Evolutionary conservation across 441 rosid genomes (phyloP), one percentile per base, ranked within the genome.

Genomic region (Pelargonium myrrhifolium): DNA sequence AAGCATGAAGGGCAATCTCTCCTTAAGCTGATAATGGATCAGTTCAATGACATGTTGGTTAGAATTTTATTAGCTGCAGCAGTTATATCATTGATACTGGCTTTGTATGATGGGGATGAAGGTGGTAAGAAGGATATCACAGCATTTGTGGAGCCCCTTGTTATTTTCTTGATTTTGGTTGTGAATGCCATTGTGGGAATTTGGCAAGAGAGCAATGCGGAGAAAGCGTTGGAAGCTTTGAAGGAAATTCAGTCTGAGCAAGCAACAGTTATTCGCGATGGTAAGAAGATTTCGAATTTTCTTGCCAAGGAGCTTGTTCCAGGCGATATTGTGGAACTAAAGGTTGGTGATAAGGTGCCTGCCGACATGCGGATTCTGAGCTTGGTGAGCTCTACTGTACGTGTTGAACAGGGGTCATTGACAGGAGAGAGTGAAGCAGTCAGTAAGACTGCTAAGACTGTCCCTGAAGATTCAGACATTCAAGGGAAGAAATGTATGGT

Each of bases 391-490:
- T 82, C 85, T 9, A 82, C 85, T 31, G 42, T 82, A 47, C 70
- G 85, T 28, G 24, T 77, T 40, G 85, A 82, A 49, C 83, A 82
- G 69, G 83, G 83, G 3, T 82, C 85, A 6, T 62, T 82, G 64
- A 79, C 85, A 0, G 85, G 85, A 51, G 85, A 82, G 71, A 75
- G 83, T 28, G 83, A 79, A 72, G 83, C 85, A 0, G 83, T 82
- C 37, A 82, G 77, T 55, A 82, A 82, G 76, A 74, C 76, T 14
- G 74, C 20, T 56, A 77, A 79, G 70, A 15, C 28, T 0, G 76
- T 77, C 26, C n/a, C 66, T 1, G 66, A 62, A 20, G 83, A 74
- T 22, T 47, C 80, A 2, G 85, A 82, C 70, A 75, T 82, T 67
- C 83, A 75, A 63, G 83, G 80, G 11, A 82, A 82, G 72, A 70